Conservation (phyloP, 108 stramenopile genomes). For the Pseudonitzschia delicatissima region DNA sequence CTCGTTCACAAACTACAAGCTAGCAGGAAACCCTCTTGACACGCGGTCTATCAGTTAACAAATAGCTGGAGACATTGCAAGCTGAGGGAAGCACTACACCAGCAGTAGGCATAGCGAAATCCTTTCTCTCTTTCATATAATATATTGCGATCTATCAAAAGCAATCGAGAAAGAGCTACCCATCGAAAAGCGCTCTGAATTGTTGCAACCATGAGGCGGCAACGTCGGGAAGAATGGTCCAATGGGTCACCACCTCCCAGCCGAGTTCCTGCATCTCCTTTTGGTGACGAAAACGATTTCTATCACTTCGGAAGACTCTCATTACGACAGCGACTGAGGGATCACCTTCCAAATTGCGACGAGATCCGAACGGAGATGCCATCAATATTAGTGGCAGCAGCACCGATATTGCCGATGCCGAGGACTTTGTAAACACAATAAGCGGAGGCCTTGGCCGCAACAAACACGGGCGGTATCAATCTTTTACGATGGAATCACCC, state of each 20-base stretch:
- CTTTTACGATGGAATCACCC: slow-evolving; percentile 12
- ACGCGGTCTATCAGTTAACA: too few relatives aligned
- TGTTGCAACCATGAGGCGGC: not conserved
- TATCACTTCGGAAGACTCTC: too few relatives aligned
- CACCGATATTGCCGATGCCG: not conserved
- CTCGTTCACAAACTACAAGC: too few relatives aligned
- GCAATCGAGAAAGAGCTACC: too few relatives aligned
- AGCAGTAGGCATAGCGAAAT: too few relatives aligned
- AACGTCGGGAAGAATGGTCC: not conserved
- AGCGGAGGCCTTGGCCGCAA: too few relatives aligned
- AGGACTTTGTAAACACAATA: slow-evolving; percentile 5
- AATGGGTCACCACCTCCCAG: slow-evolving; percentile 5
- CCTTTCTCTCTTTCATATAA: too few relatives aligned
- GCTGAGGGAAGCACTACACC: too few relatives aligned
- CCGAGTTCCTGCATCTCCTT: slow-evolving; percentile 2
- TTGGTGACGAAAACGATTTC: not conserved
- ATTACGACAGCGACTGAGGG: not conserved
- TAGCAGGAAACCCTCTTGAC: too few relatives aligned
- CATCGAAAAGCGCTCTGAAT: too few relatives aligned
- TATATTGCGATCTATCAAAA: too few relatives aligned
- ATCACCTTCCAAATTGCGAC: not conserved
- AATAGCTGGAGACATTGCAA: too few relatives aligned
- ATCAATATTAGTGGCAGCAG: not conserved
- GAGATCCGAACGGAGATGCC: not conserved
- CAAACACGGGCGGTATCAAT: not conserved